Base-by-base conservation (phyloP, 2,329 filamentous ascomycete species). In the Neocatenulostroma microsporum region DNA sequence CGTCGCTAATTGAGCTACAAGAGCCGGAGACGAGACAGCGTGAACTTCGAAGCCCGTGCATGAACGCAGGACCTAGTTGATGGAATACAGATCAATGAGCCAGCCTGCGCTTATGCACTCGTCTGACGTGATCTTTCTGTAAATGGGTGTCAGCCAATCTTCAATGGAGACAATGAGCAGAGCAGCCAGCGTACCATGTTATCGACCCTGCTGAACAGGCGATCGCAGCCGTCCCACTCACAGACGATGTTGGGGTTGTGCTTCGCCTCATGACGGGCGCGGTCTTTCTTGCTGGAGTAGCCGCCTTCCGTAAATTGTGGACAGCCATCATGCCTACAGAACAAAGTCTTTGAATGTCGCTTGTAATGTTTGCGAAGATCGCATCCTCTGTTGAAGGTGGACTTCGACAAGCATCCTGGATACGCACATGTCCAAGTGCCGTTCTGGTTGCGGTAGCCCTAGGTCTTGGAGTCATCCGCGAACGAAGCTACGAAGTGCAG, bases 351-450 rank as follows among this genome's bases (percentile, higher is more conserved):
- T 19, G 68, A 73, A 54, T 79, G 75, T 11, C 75, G 64, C 51
- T 77, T 76, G 61, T 72, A 76, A 51, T 79, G 75, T 50, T 79
- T 79, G 19, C 75, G 65, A 13, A 79, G 60, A 53, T 79, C 75
- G 50, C 75, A 79, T 21, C 73, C 73, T 29, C 75, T 65, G 6
- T 68, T 70, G 54, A 78, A 79, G 2, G 68, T 59, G 3, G 73
- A 70, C 42, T 67, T 67, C 28, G 74, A 78, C n/a, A 71, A 68
- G 55, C 75, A 79, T 11, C 69, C 71, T 1, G 71, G 73, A 49
- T 73, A 73, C 4, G 68, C 69, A 52, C 75, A 79, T 30, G 69
- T 70, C 74, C 74, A 78, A 40, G 65, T 70, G 23, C 66, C 64
- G 33, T 67, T 60, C 40, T 62, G 58, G 46, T 66, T 68, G 10